phyloP scores from a whole-genome alignment of 768 basidiomycete species.

The Baorangia bicolor region DNA sequence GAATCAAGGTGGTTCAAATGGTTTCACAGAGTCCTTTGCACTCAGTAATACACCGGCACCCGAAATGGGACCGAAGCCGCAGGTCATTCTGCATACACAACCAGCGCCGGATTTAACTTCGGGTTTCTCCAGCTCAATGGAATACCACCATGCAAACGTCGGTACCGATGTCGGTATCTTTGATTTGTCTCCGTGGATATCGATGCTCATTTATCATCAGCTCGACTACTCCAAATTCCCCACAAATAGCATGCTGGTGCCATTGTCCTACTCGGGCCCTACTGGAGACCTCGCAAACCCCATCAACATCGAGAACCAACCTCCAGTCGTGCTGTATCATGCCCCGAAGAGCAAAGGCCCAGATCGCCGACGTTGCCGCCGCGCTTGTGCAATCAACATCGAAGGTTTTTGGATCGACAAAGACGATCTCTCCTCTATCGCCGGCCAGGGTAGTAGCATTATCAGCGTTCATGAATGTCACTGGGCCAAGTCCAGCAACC shows the following conservation, averaged over 20 bases:
- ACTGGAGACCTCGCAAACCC: background rate
- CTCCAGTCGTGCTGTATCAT: background rate
- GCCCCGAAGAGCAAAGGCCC: background rate
- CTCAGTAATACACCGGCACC: background rate
- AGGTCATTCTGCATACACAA: background rate
- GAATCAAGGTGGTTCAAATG: background rate
- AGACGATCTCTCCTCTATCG: background rate
- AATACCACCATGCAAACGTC: background rate
- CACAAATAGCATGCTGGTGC: background rate
- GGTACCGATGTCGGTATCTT: background rate
- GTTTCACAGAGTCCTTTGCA: background rate
- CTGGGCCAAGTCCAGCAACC: background rate
- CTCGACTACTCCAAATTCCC: background rate
- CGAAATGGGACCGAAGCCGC: background rate
- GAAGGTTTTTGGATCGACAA: slow-evolving; percentile 5
- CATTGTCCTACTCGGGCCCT: background rate
- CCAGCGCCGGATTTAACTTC: background rate
- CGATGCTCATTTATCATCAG: background rate
- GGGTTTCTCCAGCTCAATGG: background rate
- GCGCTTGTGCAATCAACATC: background rate
- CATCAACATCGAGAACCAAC: background rate
- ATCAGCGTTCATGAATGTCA: slow-evolving; percentile 8
- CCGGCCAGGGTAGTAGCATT: background rate
- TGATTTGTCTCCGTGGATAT: background rate
- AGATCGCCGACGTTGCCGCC: background rate